A percentile compares a stretch with the other conserved stretches of the same genome.
Evolutionary conservation across 1,284 basidiomycete genomes (phyloP).

Genomic region (Phellopilus nigrolimitatus): DNA sequence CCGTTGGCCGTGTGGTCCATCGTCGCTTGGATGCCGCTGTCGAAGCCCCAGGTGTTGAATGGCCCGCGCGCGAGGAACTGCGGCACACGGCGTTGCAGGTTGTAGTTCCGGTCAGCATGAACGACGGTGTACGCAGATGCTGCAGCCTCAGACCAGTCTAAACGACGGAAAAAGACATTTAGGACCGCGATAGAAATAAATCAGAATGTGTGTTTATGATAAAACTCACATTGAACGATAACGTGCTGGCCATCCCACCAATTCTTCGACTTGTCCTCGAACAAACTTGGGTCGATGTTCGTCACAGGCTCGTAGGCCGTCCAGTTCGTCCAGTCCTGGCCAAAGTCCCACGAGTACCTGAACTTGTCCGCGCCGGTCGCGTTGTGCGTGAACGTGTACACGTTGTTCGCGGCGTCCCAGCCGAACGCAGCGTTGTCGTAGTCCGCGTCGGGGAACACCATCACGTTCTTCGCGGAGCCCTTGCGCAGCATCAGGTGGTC

Average conservation of each 20-base stretch:
- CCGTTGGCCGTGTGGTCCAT: conserved; percentile 62
- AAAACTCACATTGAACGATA: conserved; percentile 75
- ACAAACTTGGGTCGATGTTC: conserved; percentile 55
- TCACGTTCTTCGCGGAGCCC: conserved; percentile 66
- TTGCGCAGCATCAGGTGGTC: conserved; percentile 81
- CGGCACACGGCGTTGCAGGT: conserved; percentile 67
- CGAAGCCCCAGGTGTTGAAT: conserved; percentile 89
- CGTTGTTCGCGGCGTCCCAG: conserved; percentile 38
- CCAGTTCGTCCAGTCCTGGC: conserved; percentile 82
- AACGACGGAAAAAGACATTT: not conserved
- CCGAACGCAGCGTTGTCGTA: conserved; percentile 67
- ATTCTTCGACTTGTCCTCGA: conserved; percentile 36
- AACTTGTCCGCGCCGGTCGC: conserved; percentile 85
- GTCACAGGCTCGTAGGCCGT: conserved; percentile 69
- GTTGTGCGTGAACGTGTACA: conserved; percentile 74
- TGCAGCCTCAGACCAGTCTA: conserved; percentile 72
- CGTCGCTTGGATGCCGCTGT: conserved; percentile 66
- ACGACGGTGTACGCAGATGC: conserved; percentile 62
- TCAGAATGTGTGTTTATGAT: not conserved
- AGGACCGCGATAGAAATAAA: conserved; percentile 8
- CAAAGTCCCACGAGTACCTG: conserved; percentile 83
- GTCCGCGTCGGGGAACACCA: conserved; percentile 78
- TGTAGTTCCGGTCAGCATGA: conserved; percentile 71
- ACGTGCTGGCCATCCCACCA: conserved; percentile 86
- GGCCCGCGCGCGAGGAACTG: conserved; percentile 81